Base-by-base conservation (phyloP, 768 basidiomycete genomes). In the Boletus vinaceobasis region DNA sequence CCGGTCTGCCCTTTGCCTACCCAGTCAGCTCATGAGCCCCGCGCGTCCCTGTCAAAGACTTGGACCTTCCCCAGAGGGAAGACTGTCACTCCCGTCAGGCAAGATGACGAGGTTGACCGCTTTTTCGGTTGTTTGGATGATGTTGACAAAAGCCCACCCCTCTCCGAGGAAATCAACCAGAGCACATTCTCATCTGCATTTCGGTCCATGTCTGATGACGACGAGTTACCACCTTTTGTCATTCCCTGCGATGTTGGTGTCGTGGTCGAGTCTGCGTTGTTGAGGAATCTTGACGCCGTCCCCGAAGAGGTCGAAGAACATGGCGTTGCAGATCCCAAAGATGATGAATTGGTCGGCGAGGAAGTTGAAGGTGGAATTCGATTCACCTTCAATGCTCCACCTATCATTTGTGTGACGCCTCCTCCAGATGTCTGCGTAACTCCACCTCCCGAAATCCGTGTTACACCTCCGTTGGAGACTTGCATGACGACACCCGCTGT, bases 101-200 rank as follows among this genome's bases (percentile, higher is more conserved):
- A 64, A 36, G 58, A 71, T 2, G 77, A 81, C 19, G 80, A 84
- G n/a, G 74, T 87, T 9, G 90, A 92, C 65, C 79, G 76, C 33
- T 92, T 92, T 78, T 92, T 92, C 61, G 84, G 81, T 40, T 92
- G 88, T 52, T 62, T 81, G 57, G 79, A 79, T 43, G 80, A 81
- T 45, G 71, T 82, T 37, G 79, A 81, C 59, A 76, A 78, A 39
- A 74, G 79, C 0, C 83, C 84, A 7, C 74, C 65, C 67, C 65
- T 45, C 71, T 75, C 58, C 63, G 56, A 67, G 43, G 86, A 87
- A 66, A 78, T 74, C 65, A 81, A 76, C 68, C 86, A 84, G 70
- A 77, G 73, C 51, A 60, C 83, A 21, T 90, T 90, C 62, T 74
- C 84, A 1, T 75, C 64, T 77, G 75, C 39, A 71, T 86, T 68